Evolutionary conservation across 2,329 filamentous ascomycete genomes (phyloP), one percentile per base, ranked within the genome.

Genomic region (Paramyrothecium sp.): DNA sequence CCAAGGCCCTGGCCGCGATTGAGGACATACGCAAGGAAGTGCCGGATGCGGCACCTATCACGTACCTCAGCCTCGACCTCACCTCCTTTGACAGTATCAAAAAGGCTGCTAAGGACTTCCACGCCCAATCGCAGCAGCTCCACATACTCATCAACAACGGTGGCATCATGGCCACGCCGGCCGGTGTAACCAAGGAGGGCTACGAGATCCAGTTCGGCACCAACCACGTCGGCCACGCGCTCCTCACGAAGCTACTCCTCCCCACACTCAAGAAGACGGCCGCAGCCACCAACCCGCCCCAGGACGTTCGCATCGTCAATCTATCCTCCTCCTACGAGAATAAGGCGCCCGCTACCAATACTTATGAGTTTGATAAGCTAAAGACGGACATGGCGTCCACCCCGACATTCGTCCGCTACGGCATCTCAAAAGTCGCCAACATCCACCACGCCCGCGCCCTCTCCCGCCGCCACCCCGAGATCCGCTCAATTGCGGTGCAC

Each of bases 101-200:
- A 12, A 33, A 47, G 3, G 49, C 54, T 5, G 49, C 50, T 2
- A 38, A 13, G 12, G 33, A 3, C 13, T 52, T 56, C 17, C 7
- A 5, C 17, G n/a, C 2, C 21, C 49, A 56, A 8, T 47, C 50
- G 10, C 23, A n/a, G 7, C 33, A 38, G 11, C 38, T 56, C 5
- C 33, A 56, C 17, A 26, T 56, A 4, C 26, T 56, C 10, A 53
- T 56, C 21, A 30, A 44, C 21, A 56, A 56, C 48, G 54, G 49
- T 2, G 54, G 54, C 7, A 22, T 56, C 16, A 56, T 56, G 50
- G 38, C 50, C 2, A 16, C 49, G 7, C 49, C 54, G 3, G 11
- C 54, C 8, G 22, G 49, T 3, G 8, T 53, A 3, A 56, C 50
- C 3, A 38, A 23, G 4, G 54, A 56, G 12, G 54, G 54, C 10